Base-by-base conservation (phyloP, 305 asterid genomes). In the Fraxinus velutina region DNA sequence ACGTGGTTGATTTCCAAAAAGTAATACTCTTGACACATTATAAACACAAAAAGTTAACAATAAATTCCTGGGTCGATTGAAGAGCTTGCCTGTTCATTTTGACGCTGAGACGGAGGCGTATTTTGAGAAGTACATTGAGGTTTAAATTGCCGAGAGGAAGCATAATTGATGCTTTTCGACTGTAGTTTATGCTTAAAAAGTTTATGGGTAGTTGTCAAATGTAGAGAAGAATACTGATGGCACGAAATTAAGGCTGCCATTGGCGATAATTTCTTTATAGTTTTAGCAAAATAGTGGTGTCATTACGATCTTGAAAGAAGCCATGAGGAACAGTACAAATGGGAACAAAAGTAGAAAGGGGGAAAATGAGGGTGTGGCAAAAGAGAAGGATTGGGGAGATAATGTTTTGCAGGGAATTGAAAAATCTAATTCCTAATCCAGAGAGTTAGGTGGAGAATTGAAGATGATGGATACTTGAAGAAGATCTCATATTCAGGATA, bases 171-270 rank as follows among this genome's bases (percentile, higher is more conserved):
- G 87, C 82, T 81, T 6, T 79, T 85, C 19, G 88, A 77, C 10
- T 83, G 83, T n/a, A 32, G 76, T 27, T 71, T 79, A 13, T 24
- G 87, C 66, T 29, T 68, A 32, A 72, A 13, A 47, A 86, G 52
- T 72, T 87, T 89, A 17, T 64, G 83, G 80, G 85, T 9, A 36
- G 87, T 72, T 15, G 81, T 76, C 12, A 80, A 80, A 21, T 86
- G 87, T 33, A 90, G 78, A 37, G 86, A 86, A 29, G 87, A 88
- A 81, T 79, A 79, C 0, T 81, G 87, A 80, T 88, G 91, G 90
- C 92, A 92, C 71, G 96, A 88, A 84, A 86, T 66, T 22, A 86
- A 71, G 84, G 85, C 88, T 75, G 98, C 98, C 97, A 93, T 92
- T 89, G 92, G 73, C 88, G 85, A 60, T 84, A 75, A 68, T 27